Evolutionary conservation across 805 yeast species (phyloP), one percentile per base, ranked within the genome.

Genomic region (Saturnispora besseyi): DNA sequence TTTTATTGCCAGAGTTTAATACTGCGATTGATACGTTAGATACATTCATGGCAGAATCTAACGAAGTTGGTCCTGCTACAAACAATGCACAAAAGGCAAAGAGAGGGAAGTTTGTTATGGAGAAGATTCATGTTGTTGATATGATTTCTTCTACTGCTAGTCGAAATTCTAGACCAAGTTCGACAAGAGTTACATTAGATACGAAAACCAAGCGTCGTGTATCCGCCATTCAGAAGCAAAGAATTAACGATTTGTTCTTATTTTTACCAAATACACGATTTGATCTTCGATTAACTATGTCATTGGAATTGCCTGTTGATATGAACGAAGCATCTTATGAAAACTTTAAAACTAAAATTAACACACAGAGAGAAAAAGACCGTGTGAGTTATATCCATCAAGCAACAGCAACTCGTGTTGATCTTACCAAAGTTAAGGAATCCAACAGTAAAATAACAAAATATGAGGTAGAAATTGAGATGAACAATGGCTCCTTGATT

Each of bases 241-340:
- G 91, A 49, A 68, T 88, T n/a, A 77, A 87, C 2, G 88, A 84
- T 61, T 64, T 90, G 50, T 75, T 78, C 58, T 71, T 89, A 21
- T 81, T 78, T 59, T 76, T 84, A 49, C 96, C 96, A 4, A 82
- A 85, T 55, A 78, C 85, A 31, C 73, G 81, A 65, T 82, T 81
- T 61, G 97, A 89, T 66, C 71, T 83, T 57, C 75, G 95, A 57
- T 69, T 89, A 34, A 81, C 95, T 5, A 67, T 90, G 55, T 79
- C 87, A 36, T 65, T 85, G 29, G 97, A 89, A 77, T 63, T 82
- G 52, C 96, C 96, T 0, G 76, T 78, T 24, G 74, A 77, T 32
- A 80, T 75, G 51, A 65, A 62, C 41, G 69, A 64, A 67, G 66
- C 78, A 62, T 65, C 81, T 69, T 57, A 82, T 62, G 76, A 74